These are phyloP conservation scores for Penicillium cataractarum DNA, from an alignment of 495 filamentous ascomycete genomes.

Conservation along the genomic window DNA sequence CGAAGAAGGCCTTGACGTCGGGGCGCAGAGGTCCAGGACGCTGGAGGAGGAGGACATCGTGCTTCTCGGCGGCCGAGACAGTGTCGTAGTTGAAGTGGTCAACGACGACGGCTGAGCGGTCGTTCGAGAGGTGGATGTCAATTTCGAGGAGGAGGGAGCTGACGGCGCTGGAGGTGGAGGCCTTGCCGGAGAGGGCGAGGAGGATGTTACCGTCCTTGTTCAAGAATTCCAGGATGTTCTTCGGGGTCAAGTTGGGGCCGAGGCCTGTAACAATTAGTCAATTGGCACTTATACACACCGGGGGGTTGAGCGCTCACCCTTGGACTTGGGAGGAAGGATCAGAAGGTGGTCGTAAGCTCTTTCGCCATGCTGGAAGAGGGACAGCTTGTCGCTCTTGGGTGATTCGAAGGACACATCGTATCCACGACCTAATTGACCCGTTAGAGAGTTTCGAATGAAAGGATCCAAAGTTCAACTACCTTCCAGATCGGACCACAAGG, in stretches of 20 bases:
- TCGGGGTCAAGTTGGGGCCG: conserved; percentile 84
- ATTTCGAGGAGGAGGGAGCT: conserved; percentile 87
- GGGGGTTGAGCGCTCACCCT: conserved; percentile 60
- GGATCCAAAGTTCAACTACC: conserved; percentile 51
- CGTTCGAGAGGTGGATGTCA: conserved; percentile 86
- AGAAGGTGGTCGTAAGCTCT: conserved; percentile 88
- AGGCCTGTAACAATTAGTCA: conserved; percentile 61
- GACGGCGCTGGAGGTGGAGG: conserved; percentile 73
- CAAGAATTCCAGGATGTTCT: conserved; percentile 86
- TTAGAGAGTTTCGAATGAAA: conserved; percentile 16
- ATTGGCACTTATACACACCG: conserved; percentile 18
- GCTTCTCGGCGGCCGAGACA: conserved; percentile 72
- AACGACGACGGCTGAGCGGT: conserved; percentile 79
- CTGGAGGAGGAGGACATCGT: conserved; percentile 84
- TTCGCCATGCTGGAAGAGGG: conserved; percentile 86
- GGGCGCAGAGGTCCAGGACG: conserved; percentile 61
- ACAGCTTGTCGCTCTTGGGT: conserved; percentile 80
- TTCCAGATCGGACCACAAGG: conserved; percentile 79
- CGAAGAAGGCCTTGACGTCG: conserved; percentile 81
- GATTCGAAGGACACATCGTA: conserved; percentile 80
- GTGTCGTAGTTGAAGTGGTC: conserved; percentile 96
- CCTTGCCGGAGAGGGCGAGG: conserved; percentile 77
- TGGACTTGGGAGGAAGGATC: conserved; percentile 83
- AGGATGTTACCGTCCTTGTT: conserved; percentile 92
- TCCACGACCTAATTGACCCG: conserved; percentile 60